phyloP scores from a whole-genome alignment of 2,329 filamentous ascomycete species.

The Ceratocystis albifundus region DNA sequence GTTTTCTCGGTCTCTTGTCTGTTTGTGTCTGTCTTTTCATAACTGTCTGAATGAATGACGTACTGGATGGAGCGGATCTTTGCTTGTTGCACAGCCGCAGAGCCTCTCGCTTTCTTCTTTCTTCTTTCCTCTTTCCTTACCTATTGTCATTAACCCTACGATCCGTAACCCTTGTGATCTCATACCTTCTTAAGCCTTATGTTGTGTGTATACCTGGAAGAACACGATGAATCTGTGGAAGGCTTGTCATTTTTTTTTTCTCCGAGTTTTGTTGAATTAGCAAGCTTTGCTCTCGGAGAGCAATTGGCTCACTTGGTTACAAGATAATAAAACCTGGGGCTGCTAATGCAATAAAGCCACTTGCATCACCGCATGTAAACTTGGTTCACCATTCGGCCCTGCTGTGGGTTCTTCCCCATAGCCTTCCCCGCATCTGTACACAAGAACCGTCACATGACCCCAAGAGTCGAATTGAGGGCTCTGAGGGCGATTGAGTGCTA shows the following conservation, averaged over 20 bases:
- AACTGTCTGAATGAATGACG: not conserved
- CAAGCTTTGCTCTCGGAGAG: not conserved
- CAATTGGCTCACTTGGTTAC: not conserved
- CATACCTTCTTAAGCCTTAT: no score
- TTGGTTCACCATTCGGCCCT: slow-evolving; percentile 4
- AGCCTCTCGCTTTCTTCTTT: not conserved
- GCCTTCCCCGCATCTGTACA: not conserved
- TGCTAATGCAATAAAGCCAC: not conserved
- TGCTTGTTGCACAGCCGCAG: slow-evolving; percentile 12
- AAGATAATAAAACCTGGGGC: not conserved
- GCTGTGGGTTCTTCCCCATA: slow-evolving; percentile 6
- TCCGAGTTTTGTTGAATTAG: not conserved
- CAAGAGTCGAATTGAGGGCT: not conserved
- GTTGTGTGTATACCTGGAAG: no score
- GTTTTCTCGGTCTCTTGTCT: not conserved
- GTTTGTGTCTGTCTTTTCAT: not conserved
- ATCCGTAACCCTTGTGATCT: not conserved
- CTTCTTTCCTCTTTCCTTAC: not conserved
- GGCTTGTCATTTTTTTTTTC: not conserved
- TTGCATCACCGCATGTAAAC: not conserved
- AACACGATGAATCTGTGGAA: not conserved
- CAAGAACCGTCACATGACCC: slow-evolving; percentile 5
- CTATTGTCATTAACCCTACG: not conserved
- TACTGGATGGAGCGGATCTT: not conserved
- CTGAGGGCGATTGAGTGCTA: not conserved